Evolutionary conservation across 352 stramenopile genomes (phyloP).

Genomic region (Thraustochytrium sp.): DNA sequence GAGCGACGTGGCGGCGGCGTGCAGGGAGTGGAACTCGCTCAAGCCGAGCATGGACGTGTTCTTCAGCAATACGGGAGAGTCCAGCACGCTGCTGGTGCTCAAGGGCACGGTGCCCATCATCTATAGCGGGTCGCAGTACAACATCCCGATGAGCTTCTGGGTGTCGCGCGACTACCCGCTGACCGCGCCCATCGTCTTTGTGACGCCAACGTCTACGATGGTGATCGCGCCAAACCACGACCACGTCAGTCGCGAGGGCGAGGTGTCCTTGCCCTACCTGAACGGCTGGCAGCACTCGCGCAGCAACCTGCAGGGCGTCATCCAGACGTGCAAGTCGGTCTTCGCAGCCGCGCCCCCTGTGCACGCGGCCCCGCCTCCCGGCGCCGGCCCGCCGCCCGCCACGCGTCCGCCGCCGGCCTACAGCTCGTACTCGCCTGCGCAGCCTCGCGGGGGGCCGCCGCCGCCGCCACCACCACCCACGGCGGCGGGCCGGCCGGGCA

Average conservation of each 20-base stretch:
- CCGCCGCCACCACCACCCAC: neutral
- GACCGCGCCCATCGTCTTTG: conserved; percentile 70
- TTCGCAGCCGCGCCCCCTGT: conserved; percentile 23
- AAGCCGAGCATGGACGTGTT: neutral
- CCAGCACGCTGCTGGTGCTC: conserved; percentile 3
- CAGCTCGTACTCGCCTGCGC: neutral
- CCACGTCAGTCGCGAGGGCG: conserved; percentile 1
- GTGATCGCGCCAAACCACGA: neutral
- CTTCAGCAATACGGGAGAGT: neutral
- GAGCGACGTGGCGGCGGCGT: neutral
- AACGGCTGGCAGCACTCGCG: conserved; percentile 24
- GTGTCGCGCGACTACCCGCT: conserved; percentile 72
- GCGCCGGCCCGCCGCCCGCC: neutral
- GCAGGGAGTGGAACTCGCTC: neutral
- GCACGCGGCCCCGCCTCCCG: neutral
- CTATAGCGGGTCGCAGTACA: conserved; percentile 78
- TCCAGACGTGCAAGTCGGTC: neutral
- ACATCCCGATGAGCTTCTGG: conserved; percentile 80
- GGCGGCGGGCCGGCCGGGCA: too few relatives aligned
- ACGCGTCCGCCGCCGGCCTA: neutral
- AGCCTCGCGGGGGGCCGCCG: neutral
- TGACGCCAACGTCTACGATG: conserved; percentile 66
- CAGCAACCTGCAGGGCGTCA: neutral
- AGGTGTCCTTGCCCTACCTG: conserved; percentile 15
- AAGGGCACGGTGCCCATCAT: conserved; percentile 81